Evolutionary conservation across 2,329 filamentous ascomycete species (phyloP), one percentile per base, ranked within the genome.

Genomic region (Fusarium ambrosium): DNA sequence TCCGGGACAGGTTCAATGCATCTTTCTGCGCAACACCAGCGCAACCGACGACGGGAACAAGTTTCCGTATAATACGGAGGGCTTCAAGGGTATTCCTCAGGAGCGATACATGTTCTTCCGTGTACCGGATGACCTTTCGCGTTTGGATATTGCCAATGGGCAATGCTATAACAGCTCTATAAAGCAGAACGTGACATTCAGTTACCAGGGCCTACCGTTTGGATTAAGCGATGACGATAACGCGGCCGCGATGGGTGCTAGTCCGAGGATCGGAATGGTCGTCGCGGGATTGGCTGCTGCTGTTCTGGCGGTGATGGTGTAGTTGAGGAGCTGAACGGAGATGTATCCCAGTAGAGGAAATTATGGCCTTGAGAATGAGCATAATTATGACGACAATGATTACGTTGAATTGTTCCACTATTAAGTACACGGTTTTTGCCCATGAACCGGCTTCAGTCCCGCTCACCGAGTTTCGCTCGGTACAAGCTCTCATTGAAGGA

Each of bases 91-190:
- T 4, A 80, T 95, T 51, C 88, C 92, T 61, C 89, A 92, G 80
- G 86, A 86, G 36, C 89, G 85, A 73, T 95, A 94, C 84, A 95
- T 95, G 93, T 95, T 96, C 84, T 95, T 96, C 86, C 84, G 88
- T 18, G 87, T 92, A 20, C 89, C 93, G 2, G 91, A 95, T 80
- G 93, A 95, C 76, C 82, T 95, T 41, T 87, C 78, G 8, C 86
- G 87, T 4, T 82, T 94, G 70, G 92, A 95, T 77, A 90, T 95
- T 69, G 86, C 85, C 4, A 89, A 89, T 53, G 93, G 93, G 1
- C 86, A 92, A 68, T 95, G 93, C 80, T 87, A 90, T 77, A 95
- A 95, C 76, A 77, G 82, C 34, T 87, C 86, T 0, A 87, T 95
- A 7, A 81, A 84, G 41, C 93, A 95, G 81, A 94, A 95, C 71